Base-by-base conservation (phyloP, 805 yeast species). In the Yarrowia alimentaria region DNA sequence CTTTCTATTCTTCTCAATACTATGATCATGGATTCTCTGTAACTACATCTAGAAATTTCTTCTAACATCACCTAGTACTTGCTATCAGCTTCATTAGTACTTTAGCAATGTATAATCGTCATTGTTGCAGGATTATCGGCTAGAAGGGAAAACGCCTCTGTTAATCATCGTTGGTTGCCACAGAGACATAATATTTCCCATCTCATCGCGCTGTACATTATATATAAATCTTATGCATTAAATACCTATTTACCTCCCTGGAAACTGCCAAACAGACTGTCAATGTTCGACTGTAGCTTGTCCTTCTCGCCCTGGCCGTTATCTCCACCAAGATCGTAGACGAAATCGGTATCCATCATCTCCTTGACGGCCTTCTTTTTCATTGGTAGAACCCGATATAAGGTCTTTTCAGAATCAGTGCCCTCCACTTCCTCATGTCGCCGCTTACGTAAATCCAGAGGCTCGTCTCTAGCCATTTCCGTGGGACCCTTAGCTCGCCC, bases 311-410 rank as follows among this genome's bases (percentile, higher is more conserved):
- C n/a, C 10, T 8, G 5, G 5, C 11, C 47, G 8, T 13, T 16
- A 9, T 6, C 35, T 6, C 25, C 43, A n/a, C 62, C 58, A 25
- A 61, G 48, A 17, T 59, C 60, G 26, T 61, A 61, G 7, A 52
- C 48, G 4, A 35, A 19, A 18, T 63, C 66, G 5, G 64, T 45
- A 2, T 72, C 73, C 67, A 66, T 21, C 45, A 57, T 14, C 53
- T 57, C 25, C 55, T 60, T 32, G 9, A 40, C 16, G 42, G 37
- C 26, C 6, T 34, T 54, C 10, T 43, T 58, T 54, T 56, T 58
- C 22, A 64, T 65, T 19, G 66, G 59, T 16, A 71, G 54, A 8
- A 71, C 68, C 2, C 63, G 60, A 52, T 65, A 72, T 11, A 70
- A 55, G 6, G 61, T 58, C 30, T 57, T 57, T 12, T 55, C 42